Conservation (phyloP, 106 monocot genomes). For the Acanthochlamys bracteata region DNA sequence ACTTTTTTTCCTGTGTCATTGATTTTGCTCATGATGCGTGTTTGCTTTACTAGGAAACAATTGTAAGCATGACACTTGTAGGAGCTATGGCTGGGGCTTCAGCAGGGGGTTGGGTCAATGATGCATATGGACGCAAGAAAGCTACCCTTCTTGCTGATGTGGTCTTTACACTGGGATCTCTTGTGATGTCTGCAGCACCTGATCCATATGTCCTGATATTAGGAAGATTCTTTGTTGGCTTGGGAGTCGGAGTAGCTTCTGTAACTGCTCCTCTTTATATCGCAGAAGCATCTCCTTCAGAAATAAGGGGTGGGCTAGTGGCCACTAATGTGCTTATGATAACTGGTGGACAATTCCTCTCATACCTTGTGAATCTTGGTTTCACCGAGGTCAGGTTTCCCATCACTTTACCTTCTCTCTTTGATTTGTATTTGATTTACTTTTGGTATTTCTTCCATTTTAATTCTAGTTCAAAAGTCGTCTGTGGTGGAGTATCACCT, state of each 20-base stretch:
- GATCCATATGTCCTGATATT: slow-evolving; percentile 69
- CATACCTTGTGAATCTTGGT: slow-evolving; percentile 92
- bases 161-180: slow-evolving; percentile 57
- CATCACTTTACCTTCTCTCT: not conserved
- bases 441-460: no score
- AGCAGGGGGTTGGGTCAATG: slow-evolving; percentile 87
- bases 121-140: slow-evolving; percentile 80
- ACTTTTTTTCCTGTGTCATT: no score
- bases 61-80: slow-evolving; percentile 92
- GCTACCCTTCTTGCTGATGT: slow-evolving; percentile 78
- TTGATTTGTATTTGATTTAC: not conserved
- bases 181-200: slow-evolving; percentile 78
- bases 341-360: slow-evolving; percentile 85
- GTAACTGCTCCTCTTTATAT: slow-evolving; percentile 95
- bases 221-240: slow-evolving; percentile 80
- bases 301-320: slow-evolving; percentile 85
- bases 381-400: slow-evolving; percentile 79
- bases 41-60: slow-evolving; percentile 57
- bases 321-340: slow-evolving; percentile 96
- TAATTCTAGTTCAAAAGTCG: not conserved
- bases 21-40: not conserved
- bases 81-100: slow-evolving; percentile 85
- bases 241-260: slow-evolving; percentile 85
- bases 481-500: no score
- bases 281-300: slow-evolving; percentile 91